Evolutionary conservation across 2,329 filamentous ascomycete species (phyloP), one percentile per base, ranked within the genome.

Genomic region (Penicillium paneum): DNA sequence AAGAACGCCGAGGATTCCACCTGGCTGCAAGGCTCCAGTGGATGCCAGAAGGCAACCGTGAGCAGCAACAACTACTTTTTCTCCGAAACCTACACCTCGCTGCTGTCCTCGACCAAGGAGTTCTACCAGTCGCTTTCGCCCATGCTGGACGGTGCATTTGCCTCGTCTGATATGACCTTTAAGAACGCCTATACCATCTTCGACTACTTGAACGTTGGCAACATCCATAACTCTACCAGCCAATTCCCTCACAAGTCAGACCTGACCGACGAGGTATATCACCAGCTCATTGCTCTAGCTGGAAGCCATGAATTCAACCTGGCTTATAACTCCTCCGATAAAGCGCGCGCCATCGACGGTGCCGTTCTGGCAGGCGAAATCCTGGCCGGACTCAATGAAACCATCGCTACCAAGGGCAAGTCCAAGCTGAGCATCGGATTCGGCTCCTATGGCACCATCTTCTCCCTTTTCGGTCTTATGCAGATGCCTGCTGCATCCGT

Each of bases 281-380:
- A 76, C 63, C 83, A 88, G 68, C 82, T 94, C 53, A 81, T 82
- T 63, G 81, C 82, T n/a, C 83, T 94, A 31, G 91, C 92, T 63
- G 85, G 92, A 69, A 76, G 78, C 55, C 89, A 94, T 72, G 89
- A 97, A 72, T 96, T 83, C 79, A 87, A 86, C 66, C 84, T 94
- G 13, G 90, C 90, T 49, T 95, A 88, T 82, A 93, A 95, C 76
- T 74, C 77, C 64, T 72, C 74, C 2, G 75, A 77, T 38, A 63
- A 71, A n/a, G 71, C 76, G 50, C 76, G 77, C 24, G 76, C 77
- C 15, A 78, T 79, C 8, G 79, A 81, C 45, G 83, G 84, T 35
- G 83, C 85, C 2, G 82, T 84, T 49, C 76, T 97, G 15, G 83
- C 82, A 8, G 82, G 95, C 17, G 72, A 83, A 38, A 79, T 87